phyloP scores from a whole-genome alignment of 2,329 filamentous ascomycete genomes.

The Fusarium palustre region DNA sequence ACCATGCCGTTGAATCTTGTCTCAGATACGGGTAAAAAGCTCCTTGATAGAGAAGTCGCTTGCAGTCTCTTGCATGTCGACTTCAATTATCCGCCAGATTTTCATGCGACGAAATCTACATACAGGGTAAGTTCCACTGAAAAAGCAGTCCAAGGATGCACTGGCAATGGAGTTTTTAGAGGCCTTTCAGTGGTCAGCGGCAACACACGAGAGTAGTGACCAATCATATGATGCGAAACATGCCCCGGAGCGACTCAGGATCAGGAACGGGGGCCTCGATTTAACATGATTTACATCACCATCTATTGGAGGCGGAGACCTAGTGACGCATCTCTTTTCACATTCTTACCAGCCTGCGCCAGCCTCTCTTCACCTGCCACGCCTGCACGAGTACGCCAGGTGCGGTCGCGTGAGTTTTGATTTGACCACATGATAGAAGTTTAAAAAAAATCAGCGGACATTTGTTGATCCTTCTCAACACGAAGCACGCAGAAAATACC shows the following conservation, averaged over 20 bases:
- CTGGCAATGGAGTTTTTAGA: constrained; percentile 1
- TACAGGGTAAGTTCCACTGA: constrained; percentile 36
- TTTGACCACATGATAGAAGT: constrained; percentile 43
- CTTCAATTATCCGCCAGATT: constrained; percentile 9
- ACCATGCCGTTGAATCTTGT: neutral
- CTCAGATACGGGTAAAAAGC: constrained; percentile 20
- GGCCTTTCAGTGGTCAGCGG: constrained; percentile 19
- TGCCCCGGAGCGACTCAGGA: constrained; percentile 33
- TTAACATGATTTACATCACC: constrained; percentile 33
- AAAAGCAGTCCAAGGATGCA: constrained; percentile 15
- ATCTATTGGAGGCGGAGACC: constrained; percentile 40
- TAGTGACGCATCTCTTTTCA: constrained; percentile 38
- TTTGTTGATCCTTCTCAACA: constrained; percentile 30
- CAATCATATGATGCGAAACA: constrained; percentile 15
- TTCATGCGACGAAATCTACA: constrained; percentile 15
- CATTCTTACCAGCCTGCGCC: constrained; percentile 33
- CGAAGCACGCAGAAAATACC: neutral
- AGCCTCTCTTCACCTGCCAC: constrained; percentile 41
- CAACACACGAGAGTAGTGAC: neutral
- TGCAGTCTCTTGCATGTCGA: constrained; percentile 12
- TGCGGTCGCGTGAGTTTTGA: constrained; percentile 42
- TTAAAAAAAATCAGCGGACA: constrained; percentile 10
- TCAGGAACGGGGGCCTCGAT: constrained; percentile 39
- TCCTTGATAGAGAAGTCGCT: constrained; percentile 9
- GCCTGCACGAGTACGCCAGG: constrained; percentile 32